Evolutionary conservation across 2,329 filamentous ascomycete genomes (phyloP).

Genomic region (Tolypocladium cylindrosporum): DNA sequence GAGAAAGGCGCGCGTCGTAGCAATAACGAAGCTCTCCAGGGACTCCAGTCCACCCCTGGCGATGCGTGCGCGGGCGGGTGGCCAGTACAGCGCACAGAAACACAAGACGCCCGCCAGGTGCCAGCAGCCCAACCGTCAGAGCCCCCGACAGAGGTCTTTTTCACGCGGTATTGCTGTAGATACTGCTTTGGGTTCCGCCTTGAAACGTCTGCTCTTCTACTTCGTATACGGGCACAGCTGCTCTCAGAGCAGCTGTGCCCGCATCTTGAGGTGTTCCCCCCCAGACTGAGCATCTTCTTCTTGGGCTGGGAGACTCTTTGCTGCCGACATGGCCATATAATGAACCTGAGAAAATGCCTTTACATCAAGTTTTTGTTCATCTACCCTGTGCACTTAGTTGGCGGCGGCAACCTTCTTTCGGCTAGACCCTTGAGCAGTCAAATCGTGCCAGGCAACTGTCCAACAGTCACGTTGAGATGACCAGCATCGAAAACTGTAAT

Average conservation of each 20-base stretch:
- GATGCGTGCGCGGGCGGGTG: too few relatives aligned
- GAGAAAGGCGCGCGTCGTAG: too few relatives aligned
- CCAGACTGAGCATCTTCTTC: not conserved
- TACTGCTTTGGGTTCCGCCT: too few relatives aligned
- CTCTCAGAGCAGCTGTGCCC: not conserved
- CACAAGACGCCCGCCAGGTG: not conserved
- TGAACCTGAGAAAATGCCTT: not conserved
- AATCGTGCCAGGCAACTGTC: too few relatives aligned
- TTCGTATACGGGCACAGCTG: not conserved
- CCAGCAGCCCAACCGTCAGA: not conserved
- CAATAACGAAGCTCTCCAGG: too few relatives aligned
- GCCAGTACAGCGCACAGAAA: too few relatives aligned
- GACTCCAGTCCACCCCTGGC: too few relatives aligned
- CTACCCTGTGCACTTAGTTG: not conserved
- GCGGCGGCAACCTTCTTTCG: not conserved
- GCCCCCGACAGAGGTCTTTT: not conserved
- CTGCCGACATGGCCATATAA: too few relatives aligned
- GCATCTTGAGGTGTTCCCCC: not conserved
- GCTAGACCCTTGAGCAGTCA: not conserved
- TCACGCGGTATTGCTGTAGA: not conserved
- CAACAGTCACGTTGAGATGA: not conserved
- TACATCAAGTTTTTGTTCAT: not conserved
- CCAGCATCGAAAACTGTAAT: not conserved
- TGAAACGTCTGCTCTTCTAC: too few relatives aligned
- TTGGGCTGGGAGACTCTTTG: too few relatives aligned